Evolutionary conservation across 768 basidiomycete species (phyloP), one percentile per base, ranked within the genome.

Genomic region (Tremella mesenterica): DNA sequence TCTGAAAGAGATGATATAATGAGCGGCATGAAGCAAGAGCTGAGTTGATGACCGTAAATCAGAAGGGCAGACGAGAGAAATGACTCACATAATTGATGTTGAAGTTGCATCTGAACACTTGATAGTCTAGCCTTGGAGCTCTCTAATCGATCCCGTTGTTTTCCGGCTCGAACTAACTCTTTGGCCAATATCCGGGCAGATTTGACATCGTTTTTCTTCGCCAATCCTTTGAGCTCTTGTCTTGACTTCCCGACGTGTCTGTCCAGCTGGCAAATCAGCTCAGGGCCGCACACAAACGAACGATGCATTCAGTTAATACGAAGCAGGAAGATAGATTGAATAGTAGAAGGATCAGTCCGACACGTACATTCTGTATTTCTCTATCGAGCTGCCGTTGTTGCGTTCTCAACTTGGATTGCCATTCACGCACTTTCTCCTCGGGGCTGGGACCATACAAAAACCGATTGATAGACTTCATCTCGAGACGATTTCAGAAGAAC

Each of bases 401-500:
- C 52, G 80, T 74, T 49, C 88, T 84, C 50, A 99, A 77, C 74
- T 87, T 90, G 18, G 78, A 64, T 73, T 97, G 91, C 95, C 95
- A 99, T 75, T 81, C 80, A 47, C 85, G 81, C 12, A 97, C 85
- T 67, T 81, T 83, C 76, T 99, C 95, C 74, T 97, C 91, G 21
- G 92, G 85, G 0, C 93, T 89, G 16, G 91, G 93, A 2, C 95
- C 95, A 76, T 97, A 96, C 41, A 99, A 75, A 72, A 92, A 91
- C 36, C 90, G 83, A 72, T 89, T 92, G 69, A 97, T 60, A 25
- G 70, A 70, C 36, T 71, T 72, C 74, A 75, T 75, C 18, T n/a
- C 38, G n/a, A 41, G 33, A 36, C 33, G 18, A 36, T 10, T 10
- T 10, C 12, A 10, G 33, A 10, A 34, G 33, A 34, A 34, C 33